phyloP scores from a whole-genome alignment of 2,329 filamentous ascomycete genomes.

The Hypoxylon sp. region DNA sequence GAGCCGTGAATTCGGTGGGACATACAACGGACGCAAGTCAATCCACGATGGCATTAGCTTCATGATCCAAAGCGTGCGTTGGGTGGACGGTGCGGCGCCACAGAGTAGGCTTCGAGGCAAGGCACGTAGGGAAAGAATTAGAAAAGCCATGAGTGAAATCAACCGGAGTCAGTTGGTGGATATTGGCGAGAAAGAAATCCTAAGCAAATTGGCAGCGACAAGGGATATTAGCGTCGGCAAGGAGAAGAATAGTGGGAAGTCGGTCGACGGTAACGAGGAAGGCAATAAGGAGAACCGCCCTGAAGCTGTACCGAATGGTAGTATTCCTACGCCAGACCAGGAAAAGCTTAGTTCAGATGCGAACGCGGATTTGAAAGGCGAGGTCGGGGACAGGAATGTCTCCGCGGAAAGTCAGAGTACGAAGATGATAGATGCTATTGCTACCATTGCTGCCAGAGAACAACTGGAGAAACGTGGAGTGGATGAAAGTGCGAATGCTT shows the following conservation, averaged over 20 bases:
- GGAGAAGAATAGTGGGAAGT: slow-evolving; percentile 48
- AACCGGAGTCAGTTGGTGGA: slow-evolving; percentile 58
- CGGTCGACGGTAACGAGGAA: slow-evolving; percentile 46
- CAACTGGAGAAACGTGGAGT: slow-evolving; percentile 1
- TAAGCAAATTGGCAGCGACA: slow-evolving; percentile 42
- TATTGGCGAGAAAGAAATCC: slow-evolving; percentile 49
- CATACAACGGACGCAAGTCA: slow-evolving; percentile 58
- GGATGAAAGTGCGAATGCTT: slow-evolving; percentile 13
- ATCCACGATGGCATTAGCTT: slow-evolving; percentile 91
- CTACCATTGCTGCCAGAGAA: slow-evolving; percentile 9
- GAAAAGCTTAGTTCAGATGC: slow-evolving; percentile 7
- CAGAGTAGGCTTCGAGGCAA: slow-evolving; percentile 71
- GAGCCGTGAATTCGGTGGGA: slow-evolving; percentile 82
- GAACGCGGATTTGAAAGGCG: slow-evolving; percentile 10
- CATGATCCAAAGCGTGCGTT: slow-evolving; percentile 84
- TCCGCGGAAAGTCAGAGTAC: slow-evolving; percentile 26
- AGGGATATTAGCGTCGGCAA: slow-evolving; percentile 48
- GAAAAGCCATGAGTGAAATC: slow-evolving; percentile 69
- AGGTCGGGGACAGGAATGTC: slow-evolving; percentile 29
- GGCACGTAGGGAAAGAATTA: slow-evolving; percentile 69
- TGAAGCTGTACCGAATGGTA: slow-evolving; percentile 1
- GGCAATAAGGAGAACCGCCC: slow-evolving; percentile 66
- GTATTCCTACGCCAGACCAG: slow-evolving; percentile 7
- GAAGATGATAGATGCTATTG: slow-evolving; percentile 20
- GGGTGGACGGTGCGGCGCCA: slow-evolving; percentile 81